Conservation (phyloP, 495 filamentous ascomycete species). For the Xylaria grammica region DNA sequence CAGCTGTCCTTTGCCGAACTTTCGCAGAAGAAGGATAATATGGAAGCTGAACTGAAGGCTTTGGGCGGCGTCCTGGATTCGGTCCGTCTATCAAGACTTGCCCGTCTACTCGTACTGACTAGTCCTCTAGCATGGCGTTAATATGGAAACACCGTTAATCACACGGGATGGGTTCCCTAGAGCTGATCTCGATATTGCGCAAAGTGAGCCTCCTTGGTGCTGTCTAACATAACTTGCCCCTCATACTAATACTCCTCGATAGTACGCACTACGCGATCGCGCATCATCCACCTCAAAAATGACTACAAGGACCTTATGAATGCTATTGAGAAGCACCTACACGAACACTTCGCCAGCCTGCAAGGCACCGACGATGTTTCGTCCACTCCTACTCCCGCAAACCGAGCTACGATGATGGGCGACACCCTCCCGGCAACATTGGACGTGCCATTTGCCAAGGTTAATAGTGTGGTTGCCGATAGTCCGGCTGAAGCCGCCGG, state of each 20-base stretch:
- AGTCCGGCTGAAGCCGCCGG: slow-evolving; percentile 89
- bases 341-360: slow-evolving; percentile 72
- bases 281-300: slow-evolving; percentile 87
- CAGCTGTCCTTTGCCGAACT: slow-evolving; percentile 66
- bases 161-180: slow-evolving; percentile 94
- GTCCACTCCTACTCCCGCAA: slow-evolving; percentile 21
- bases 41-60: slow-evolving; percentile 85
- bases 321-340: slow-evolving; percentile 78
- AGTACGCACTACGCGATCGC: slow-evolving; percentile 90
- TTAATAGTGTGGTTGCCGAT: slow-evolving; percentile 77
- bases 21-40: slow-evolving; percentile 72
- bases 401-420: slow-evolving; percentile 36
- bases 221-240: background rate
- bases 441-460: slow-evolving; percentile 82
- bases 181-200: slow-evolving; percentile 92
- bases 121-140: slow-evolving; percentile 78
- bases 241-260: slow-evolving; percentile 27
- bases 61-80: slow-evolving; percentile 86
- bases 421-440: slow-evolving; percentile 48
- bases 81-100: slow-evolving; percentile 54
- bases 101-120: slow-evolving; percentile 17
- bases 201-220: slow-evolving; percentile 64
- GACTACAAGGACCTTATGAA: slow-evolving; percentile 92
- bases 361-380: slow-evolving; percentile 38
- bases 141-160: slow-evolving; percentile 87